A percentile compares a stretch with the other conserved stretches of the same genome.
Evolutionary conservation across 2,329 filamentous ascomycete genomes (phyloP).

Genomic region (Neofusicoccum laricinum): DNA sequence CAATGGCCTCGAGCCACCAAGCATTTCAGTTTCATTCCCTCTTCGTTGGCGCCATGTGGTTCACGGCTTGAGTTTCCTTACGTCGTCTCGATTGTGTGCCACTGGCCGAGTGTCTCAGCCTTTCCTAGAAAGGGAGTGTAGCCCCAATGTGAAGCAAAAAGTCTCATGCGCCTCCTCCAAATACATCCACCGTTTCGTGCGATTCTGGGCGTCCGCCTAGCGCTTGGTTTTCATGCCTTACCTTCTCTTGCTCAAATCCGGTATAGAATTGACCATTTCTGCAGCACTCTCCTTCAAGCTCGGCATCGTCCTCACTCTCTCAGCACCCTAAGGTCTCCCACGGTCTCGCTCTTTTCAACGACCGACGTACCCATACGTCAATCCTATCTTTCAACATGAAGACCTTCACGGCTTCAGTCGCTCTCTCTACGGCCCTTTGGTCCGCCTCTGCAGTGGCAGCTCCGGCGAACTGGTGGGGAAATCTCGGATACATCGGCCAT

Average conservation of each 20-base stretch:
- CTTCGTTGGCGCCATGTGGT: not conserved
- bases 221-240: not conserved
- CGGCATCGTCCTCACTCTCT: not conserved
- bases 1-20: not conserved
- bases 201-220: not conserved
- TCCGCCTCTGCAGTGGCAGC: not conserved
- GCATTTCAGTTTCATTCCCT: not conserved
- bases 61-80: not conserved
- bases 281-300: not conserved
- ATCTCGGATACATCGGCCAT: not conserved
- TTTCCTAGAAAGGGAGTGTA: not conserved
- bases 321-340: not conserved
- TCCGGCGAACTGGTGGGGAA: not conserved
- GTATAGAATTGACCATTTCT: not conserved
- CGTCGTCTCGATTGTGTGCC: not conserved
- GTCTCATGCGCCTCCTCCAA: not conserved
- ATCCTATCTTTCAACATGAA: conserved; percentile 1
- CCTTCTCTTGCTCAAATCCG: not conserved
- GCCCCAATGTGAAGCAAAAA: not conserved
- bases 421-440: not conserved
- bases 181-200: not conserved
- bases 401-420: not conserved
- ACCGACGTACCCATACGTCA: not conserved
- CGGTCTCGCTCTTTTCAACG: not conserved
- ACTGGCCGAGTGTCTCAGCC: not conserved